A percentile compares a stretch with the other conserved stretches of the same genome.
Conservation (phyloP, 495 filamentous ascomycete species). For the Aspergillus leporis region DNA sequence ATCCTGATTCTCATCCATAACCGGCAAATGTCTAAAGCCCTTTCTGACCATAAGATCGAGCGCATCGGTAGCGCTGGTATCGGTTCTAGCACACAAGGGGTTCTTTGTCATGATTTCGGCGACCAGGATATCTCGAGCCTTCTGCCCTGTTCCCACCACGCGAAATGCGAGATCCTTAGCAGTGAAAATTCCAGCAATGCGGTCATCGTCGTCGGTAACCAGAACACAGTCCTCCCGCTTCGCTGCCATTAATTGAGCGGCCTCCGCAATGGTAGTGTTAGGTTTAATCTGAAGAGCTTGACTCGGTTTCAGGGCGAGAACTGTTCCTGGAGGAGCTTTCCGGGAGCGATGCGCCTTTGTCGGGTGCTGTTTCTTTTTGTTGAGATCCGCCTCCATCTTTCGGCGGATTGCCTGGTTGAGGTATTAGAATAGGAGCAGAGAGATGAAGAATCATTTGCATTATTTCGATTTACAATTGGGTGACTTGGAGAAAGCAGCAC, state of each 20-base stretch:
- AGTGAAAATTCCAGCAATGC: slow-evolving; percentile 98
- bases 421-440: slow-evolving; percentile 3
- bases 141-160: slow-evolving; percentile 90
- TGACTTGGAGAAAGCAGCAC: background rate
- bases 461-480: background rate
- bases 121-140: slow-evolving; percentile 87
- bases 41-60: slow-evolving; percentile 97
- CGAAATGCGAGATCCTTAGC: slow-evolving; percentile 98
- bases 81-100: slow-evolving; percentile 92
- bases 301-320: slow-evolving; percentile 91
- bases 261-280: slow-evolving; percentile 88
- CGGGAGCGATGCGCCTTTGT: slow-evolving; percentile 76
- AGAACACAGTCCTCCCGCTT: slow-evolving; percentile 99
- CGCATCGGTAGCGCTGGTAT: slow-evolving; percentile 97
- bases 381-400: slow-evolving; percentile 96
- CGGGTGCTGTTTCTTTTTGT: slow-evolving; percentile 86
- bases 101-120: slow-evolving; percentile 99
- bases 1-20: slow-evolving; percentile 99
- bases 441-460: slow-evolving; percentile 2
- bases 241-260: slow-evolving; percentile 97
- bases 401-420: slow-evolving; percentile 80
- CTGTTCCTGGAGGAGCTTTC: slow-evolving; percentile 94
- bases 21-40: slow-evolving; percentile 94
- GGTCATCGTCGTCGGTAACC: slow-evolving; percentile 96
- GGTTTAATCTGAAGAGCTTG: slow-evolving; percentile 98